These are phyloP conservation scores for Podospora tetraspora DNA, from an alignment of 495 filamentous ascomycete species.

Conservation along the genomic window DNA sequence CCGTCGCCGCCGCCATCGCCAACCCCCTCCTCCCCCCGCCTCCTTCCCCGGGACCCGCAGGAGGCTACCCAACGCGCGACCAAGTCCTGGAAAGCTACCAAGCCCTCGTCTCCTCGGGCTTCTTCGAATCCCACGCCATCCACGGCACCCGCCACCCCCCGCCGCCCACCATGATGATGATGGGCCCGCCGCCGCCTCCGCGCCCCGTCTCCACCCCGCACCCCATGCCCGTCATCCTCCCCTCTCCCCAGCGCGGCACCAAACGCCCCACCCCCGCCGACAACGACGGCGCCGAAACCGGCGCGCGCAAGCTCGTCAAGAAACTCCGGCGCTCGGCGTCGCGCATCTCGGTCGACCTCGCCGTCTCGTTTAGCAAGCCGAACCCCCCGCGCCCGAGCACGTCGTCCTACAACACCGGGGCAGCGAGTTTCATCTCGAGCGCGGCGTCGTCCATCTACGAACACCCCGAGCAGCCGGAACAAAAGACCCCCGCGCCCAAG, in stretches of 20 bases:
- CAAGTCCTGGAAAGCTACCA: constrained; percentile 44
- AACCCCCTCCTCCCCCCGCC: background rate
- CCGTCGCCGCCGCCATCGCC: background rate
- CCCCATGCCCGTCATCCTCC: background rate
- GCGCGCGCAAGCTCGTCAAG: constrained; percentile 33
- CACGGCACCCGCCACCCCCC: constrained; percentile 40
- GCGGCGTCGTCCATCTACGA: background rate
- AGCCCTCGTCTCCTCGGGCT: constrained; percentile 40
- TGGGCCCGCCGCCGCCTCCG: constrained; percentile 4
- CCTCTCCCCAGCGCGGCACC: constrained; percentile 20
- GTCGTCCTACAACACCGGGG: constrained; percentile 1
- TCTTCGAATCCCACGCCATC: constrained; percentile 46
- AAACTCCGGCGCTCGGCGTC: constrained; percentile 31
- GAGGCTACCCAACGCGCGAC: constrained; percentile 38
- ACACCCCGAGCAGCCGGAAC: background rate
- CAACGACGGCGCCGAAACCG: constrained; percentile 15
- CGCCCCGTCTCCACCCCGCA: background rate
- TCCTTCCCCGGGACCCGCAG: background rate
- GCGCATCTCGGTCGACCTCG: constrained; percentile 16
- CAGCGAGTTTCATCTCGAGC: background rate
- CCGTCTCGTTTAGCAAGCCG: background rate
- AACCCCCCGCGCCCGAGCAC: constrained; percentile 15
- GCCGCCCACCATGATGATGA: constrained; percentile 12
- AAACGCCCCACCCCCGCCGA: constrained; percentile 24
- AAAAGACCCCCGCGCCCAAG: background rate